Conservation (phyloP, 208 protist genomes). For the Trypanosoma caninum region DNA sequence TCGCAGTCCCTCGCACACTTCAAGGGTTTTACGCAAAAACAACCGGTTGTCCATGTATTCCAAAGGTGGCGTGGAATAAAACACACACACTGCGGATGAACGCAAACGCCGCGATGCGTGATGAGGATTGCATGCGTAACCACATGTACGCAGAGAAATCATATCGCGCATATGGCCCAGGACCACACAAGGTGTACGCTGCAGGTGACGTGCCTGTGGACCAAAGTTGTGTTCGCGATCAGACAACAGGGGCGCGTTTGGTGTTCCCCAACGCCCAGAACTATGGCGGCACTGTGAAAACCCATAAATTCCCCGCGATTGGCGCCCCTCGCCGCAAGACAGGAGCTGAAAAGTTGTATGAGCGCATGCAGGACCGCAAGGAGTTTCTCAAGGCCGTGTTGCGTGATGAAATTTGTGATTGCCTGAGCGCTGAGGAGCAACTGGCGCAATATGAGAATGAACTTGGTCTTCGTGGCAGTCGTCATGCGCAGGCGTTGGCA, state of each 20-base stretch:
- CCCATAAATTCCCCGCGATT: constrained; percentile 41
- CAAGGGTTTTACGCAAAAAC: constrained; percentile 61
- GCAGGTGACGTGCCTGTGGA: neutral
- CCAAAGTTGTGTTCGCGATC: constrained; percentile 22
- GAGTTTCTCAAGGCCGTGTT: constrained; percentile 71
- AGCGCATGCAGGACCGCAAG: constrained; percentile 63
- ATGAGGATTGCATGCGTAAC: too few species aligned
- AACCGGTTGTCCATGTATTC: constrained; percentile 55
- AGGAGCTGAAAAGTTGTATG: constrained; percentile 24
- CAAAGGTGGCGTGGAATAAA: constrained; percentile 3
- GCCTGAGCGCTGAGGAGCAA: constrained; percentile 49
- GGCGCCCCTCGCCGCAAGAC: constrained; percentile 20
- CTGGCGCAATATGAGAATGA: constrained; percentile 43
- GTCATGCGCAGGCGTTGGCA: constrained; percentile 39
- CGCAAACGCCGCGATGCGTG: constrained; percentile 1
- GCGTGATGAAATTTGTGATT: constrained; percentile 65
- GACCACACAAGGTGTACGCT: constrained; percentile 8
- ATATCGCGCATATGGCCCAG: constrained; percentile 40
- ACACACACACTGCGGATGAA: constrained; percentile 16
- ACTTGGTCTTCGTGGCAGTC: constrained; percentile 45
- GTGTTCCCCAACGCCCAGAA: constrained; percentile 63
- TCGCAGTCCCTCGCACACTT: constrained; percentile 57
- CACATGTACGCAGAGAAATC: constrained; percentile 21
- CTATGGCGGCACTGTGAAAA: constrained; percentile 59
- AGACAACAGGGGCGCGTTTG: constrained; percentile 27